phyloP scores from a whole-genome alignment of 2,329 filamentous ascomycete species.

The Alternaria solani region DNA sequence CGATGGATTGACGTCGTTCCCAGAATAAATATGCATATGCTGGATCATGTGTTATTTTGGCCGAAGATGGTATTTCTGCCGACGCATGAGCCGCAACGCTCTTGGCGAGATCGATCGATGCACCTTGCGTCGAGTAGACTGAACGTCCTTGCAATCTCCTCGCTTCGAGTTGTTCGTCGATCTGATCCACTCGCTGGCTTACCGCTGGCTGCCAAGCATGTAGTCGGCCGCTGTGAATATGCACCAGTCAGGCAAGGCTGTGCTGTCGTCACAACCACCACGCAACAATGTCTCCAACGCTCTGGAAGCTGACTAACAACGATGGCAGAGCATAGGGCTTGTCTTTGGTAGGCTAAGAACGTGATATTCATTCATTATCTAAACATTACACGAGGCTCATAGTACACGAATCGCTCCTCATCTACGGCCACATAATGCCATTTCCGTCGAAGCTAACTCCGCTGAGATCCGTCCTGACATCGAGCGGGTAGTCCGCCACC shows the following conservation, averaged over 20 bases:
- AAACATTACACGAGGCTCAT: background rate
- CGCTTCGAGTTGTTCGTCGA: background rate
- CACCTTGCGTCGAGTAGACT: background rate
- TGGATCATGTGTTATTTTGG: background rate
- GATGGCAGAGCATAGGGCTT: background rate
- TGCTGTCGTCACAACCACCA: background rate
- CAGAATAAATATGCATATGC: background rate
- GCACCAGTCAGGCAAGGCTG: background rate
- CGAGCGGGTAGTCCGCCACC: constrained; percentile 45
- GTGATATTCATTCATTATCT: background rate
- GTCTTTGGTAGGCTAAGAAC: no score
- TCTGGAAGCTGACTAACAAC: background rate
- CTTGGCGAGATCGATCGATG: background rate
- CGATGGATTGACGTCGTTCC: background rate
- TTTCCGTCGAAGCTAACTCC: constrained; percentile 26
- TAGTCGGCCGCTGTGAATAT: background rate
- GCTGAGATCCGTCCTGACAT: constrained; percentile 45
- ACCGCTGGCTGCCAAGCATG: background rate
- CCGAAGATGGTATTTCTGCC: background rate
- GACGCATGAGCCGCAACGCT: background rate
- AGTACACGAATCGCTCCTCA: background rate
- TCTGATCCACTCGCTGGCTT: background rate
- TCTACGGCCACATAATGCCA: constrained; percentile 40
- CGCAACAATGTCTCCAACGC: background rate
- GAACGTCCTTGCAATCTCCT: background rate